Evolutionary conservation across 306 rosid genomes (phyloP).

Genomic region (Rubus idaeus): DNA sequence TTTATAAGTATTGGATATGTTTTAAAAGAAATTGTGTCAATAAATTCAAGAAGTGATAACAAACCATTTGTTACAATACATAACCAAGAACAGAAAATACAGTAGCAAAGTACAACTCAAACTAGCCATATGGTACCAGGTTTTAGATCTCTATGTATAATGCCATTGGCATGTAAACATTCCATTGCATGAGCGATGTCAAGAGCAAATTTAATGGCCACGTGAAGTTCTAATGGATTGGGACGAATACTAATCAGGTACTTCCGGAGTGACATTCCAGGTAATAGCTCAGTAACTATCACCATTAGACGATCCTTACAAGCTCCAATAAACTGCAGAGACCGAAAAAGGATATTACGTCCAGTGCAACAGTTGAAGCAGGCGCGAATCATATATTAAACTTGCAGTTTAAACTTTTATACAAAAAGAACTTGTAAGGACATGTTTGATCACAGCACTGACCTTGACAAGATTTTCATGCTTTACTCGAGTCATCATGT

Average conservation of each 20-base stretch:
- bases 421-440: neutral
- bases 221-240: constrained; percentile 48
- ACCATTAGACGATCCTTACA: constrained; percentile 98
- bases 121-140: constrained; percentile 59
- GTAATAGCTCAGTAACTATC: constrained; percentile 91
- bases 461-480: constrained; percentile 95
- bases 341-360: constrained; percentile 25
- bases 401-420: neutral
- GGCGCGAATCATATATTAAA: neutral
- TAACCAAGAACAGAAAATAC: constrained; percentile 15
- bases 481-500: constrained; percentile 93
- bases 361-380: constrained; percentile 7
- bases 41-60: neutral
- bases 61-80: neutral
- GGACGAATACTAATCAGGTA: constrained; percentile 73
- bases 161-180: constrained; percentile 95
- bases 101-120: constrained; percentile 15
- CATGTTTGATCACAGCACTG: constrained; percentile 21
- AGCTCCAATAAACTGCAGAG: constrained; percentile 91
- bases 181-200: constrained; percentile 97
- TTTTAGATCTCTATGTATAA: constrained; percentile 94
- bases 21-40: neutral
- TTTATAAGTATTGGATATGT: neutral
- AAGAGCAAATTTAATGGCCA: constrained; percentile 74
- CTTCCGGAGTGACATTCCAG: constrained; percentile 94